Percentiles rank a stretch among this genome's conserved stretches.
Conservation (phyloP, 768 basidiomycete species). For the Mycena rebaudengoi region DNA sequence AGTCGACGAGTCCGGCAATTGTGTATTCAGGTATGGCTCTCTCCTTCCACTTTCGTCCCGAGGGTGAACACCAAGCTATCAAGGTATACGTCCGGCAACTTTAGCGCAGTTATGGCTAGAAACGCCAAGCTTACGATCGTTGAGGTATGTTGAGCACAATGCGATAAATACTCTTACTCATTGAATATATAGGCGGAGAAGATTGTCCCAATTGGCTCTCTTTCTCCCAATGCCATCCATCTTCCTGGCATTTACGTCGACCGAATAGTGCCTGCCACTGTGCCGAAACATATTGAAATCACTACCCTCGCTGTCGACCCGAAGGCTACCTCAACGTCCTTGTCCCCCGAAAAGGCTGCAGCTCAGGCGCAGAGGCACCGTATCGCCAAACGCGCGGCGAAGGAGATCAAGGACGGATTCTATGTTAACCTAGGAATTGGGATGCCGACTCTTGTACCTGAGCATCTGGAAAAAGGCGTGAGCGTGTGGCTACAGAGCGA, state of each 20-base stretch:
- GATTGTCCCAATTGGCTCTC: constrained; percentile 83
- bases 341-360: constrained; percentile 59
- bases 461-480: constrained; percentile 75
- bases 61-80: neutral
- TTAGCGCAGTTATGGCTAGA: constrained; percentile 86
- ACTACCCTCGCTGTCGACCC: constrained; percentile 69
- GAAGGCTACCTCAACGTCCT: constrained; percentile 28
- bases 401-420: constrained; percentile 88
- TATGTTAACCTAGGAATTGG: constrained; percentile 92
- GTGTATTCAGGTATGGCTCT: constrained; percentile 79
- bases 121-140: constrained; percentile 91
- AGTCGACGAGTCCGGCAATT: constrained; percentile 90
- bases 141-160: constrained; percentile 59
- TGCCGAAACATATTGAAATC: constrained; percentile 82
- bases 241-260: constrained; percentile 89
- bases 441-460: constrained; percentile 90
- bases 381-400: constrained; percentile 88
- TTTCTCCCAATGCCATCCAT: constrained; percentile 86
- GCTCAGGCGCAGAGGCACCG: constrained; percentile 68
- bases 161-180: neutral
- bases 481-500: constrained; percentile 93
- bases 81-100: constrained; percentile 90
- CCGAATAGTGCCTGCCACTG: constrained; percentile 82
- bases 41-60: neutral
- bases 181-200: constrained; percentile 74